Base-by-base conservation (phyloP, 192 early-diverging fungal genomes). In the Coemansia sp. region DNA sequence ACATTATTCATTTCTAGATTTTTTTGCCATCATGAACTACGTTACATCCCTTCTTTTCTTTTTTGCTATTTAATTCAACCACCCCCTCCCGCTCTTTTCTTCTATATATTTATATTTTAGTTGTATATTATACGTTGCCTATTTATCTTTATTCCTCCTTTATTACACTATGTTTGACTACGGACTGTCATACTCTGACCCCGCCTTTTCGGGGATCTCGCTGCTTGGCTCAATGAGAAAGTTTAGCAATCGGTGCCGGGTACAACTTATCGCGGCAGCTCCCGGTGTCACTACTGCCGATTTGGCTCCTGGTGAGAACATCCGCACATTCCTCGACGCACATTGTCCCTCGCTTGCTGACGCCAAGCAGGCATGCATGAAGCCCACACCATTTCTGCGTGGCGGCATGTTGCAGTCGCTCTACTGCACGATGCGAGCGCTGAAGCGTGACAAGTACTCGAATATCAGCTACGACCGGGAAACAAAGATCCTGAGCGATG, bases 321-420 rank as follows among this genome's bases (percentile, higher is more conserved):
- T 69, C 12, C 48, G 69, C 14, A 23, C 50, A 21, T 17, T 76
- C 6, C 37, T 78, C 25, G n/a, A 38, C 3, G 48, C 27, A 4
- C 53, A 67, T 31, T 90, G 90, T 61, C 84, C 90, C 14, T 80
- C 80, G 9, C 74, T 91, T 27, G 53, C 73, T 19, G 85, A 84
- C 5, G 58, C 71, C 9, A 31, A 48, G 21, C 41, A 84, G 6
- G 84, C 84, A 8, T 53, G 61, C 12, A 93, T 88, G 77, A 70
- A 74, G 29, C 92, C 95, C 1, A 93, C 94, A 2, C 77, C 84
- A 4, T 95, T 87, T 70, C 85, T 98, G 34, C 77, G 70, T 63
- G 88, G 80, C 62, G 93, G 94, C 17, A 91, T 95, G 78, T 44
- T 93, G 38, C 94, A 96, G 68, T 94, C 94, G 25, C 45, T 70